Conservation (phyloP, 176 grass and related monocot genomes). For the Rhipidocladum racemiflorum region DNA sequence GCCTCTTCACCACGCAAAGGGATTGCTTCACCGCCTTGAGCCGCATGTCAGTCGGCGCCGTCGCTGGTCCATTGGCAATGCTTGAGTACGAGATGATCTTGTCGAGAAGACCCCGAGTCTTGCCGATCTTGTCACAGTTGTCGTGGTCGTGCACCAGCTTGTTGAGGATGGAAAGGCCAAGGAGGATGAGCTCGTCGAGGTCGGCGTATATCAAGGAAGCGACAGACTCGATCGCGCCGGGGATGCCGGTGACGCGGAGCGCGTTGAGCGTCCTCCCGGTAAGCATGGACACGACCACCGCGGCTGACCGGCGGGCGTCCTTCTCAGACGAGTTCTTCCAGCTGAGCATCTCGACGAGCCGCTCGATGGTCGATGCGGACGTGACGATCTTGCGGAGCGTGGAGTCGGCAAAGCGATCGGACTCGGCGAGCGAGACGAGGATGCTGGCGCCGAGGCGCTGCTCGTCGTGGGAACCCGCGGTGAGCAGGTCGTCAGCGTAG, state of each 20-base stretch:
- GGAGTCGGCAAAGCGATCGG: constrained; percentile 31
- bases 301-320: constrained; percentile 43
- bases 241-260: constrained; percentile 43
- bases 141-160: constrained; percentile 65
- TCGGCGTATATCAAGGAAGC: constrained; percentile 49
- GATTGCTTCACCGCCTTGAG: constrained; percentile 56
- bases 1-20: constrained; percentile 59
- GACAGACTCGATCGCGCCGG: constrained; percentile 56
- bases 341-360: constrained; percentile 65
- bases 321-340: constrained; percentile 51
- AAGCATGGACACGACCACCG: constrained; percentile 48
- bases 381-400: constrained; percentile 43
- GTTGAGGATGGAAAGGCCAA: constrained; percentile 63
- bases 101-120: constrained; percentile 52
- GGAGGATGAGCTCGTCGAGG: constrained; percentile 48
- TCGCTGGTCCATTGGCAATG: not conserved
- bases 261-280: constrained; percentile 38
- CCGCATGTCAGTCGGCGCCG: not conserved
- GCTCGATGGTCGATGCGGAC: constrained; percentile 29
- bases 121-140: constrained; percentile 69
- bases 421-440: constrained; percentile 38
- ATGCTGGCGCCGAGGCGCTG: constrained; percentile 46
- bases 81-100: constrained; percentile 62
- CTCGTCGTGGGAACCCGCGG: constrained; percentile 40
- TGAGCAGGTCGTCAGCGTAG: constrained; percentile 50